Base-by-base conservation (phyloP, 768 basidiomycete species). In the Rhizopogon salebrosus region DNA sequence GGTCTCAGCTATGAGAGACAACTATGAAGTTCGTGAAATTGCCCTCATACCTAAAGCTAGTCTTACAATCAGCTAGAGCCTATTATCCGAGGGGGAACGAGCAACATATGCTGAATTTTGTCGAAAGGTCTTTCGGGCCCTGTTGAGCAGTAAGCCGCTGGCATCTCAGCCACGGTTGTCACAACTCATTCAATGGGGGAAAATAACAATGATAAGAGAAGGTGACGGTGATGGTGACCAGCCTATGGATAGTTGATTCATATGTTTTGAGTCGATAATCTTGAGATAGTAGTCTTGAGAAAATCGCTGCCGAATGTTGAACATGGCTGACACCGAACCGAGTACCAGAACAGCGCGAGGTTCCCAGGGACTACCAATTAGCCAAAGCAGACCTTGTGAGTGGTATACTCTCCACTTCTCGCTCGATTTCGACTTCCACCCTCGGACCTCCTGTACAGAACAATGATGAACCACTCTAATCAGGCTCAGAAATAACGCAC, bases 371-470 rank as follows among this genome's bases (percentile, higher is more conserved):
- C 61, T 77, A 84, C 82, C 81, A 83, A 58, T 75, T 77, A 39
- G 78, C 74, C 56, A 82, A 64, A 13, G 71, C 71, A 38, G 78
- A 78, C 58, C 75, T 78, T 35, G 74, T 75, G 41, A 83, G 69
- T 38, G 80, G 80, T 48, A 81, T 65, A 57, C 77, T 84, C 64
- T 87, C 92, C 69, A 88, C 76, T 72, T 97, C 95, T 66, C 91
- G 83, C 69, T 98, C 95, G 82, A 97, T 97, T 70, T 98, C 95
- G 62, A 98, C 87, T 67, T 98, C 92, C 63, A 98, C 87, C 58
- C 86, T 77, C 13, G 92, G 87, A 18, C 85, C 89, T 62, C 77
- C 85, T 86, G 66, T 9, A 55, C 37, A 41, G 38, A 48, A 22
- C 18, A 27, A 29, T 66, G 41, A 66, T 49, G 59, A 40, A 41